Evolutionary conservation across 352 stramenopile genomes (phyloP).

Genomic region (Globisporangium cylindrosporum): DNA sequence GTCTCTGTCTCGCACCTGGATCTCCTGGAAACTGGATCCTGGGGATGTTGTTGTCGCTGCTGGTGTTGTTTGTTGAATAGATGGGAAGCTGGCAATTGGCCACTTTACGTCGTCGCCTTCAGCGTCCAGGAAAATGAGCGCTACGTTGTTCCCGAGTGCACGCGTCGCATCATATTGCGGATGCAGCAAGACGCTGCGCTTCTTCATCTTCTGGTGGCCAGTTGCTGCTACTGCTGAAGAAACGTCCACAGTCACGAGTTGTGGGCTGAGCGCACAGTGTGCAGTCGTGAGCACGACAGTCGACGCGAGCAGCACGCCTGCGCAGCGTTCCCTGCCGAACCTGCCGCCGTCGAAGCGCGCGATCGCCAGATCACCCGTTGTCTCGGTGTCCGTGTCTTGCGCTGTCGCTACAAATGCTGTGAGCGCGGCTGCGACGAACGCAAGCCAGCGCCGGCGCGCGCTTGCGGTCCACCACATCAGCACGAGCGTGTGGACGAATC

Average conservation of each 20-base stretch:
- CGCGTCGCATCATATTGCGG: slow-evolving; percentile 2
- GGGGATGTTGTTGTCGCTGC: neutral
- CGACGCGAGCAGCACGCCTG: slow-evolving; percentile 2
- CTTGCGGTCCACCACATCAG: slow-evolving; percentile 1
- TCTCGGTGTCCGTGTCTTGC: neutral
- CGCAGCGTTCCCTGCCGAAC: slow-evolving; percentile 2
- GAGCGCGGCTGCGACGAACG: neutral
- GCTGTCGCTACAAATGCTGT: neutral
- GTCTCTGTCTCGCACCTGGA: neutral
- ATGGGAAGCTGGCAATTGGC: too few relatives aligned
- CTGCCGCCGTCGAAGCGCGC: slow-evolving; percentile 8
- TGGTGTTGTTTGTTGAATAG: neutral
- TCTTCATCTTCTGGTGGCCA: neutral
- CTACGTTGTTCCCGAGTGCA: slow-evolving; percentile 10
- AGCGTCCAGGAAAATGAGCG: slow-evolving; percentile 9
- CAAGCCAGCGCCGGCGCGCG: neutral
- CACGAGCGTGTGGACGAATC: neutral
- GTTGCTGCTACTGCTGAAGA: neutral
- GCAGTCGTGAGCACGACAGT: slow-evolving; percentile 11
- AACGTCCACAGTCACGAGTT: neutral
- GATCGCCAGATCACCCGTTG: neutral
- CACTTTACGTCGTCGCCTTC: too few relatives aligned
- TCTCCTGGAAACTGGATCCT: neutral
- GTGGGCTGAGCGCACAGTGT: slow-evolving; percentile 5
- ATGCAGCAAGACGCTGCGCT: neutral